These are phyloP conservation scores for Talaromyces sp. DNA, from an alignment of 2,329 filamentous ascomycete genomes.

Conservation along the genomic window DNA sequence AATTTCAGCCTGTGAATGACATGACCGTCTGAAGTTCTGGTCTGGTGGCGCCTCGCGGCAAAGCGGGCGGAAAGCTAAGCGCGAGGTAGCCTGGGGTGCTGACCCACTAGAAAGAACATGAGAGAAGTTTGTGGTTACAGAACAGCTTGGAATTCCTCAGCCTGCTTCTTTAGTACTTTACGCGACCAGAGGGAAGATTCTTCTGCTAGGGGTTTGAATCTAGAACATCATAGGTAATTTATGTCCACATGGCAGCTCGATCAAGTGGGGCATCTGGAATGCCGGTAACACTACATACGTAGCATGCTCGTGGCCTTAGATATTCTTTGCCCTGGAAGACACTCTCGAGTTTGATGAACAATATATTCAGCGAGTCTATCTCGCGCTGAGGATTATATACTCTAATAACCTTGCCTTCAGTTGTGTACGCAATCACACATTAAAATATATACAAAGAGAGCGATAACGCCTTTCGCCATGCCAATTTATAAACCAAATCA, in stretches of 20 bases:
- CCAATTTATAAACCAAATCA: conserved; percentile 12
- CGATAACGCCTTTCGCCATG: conserved; percentile 24
- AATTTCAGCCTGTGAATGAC: neutral
- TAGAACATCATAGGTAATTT: too few species aligned
- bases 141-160: too few species aligned
- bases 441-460: neutral
- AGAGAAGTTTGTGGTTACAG: too few species aligned
- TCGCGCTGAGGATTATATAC: neutral
- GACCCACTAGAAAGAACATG: neutral
- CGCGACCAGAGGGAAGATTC: too few species aligned
- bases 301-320: too few species aligned
- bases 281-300: too few species aligned
- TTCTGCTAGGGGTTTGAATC: too few species aligned
- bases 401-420: neutral
- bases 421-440: neutral
- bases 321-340: too few species aligned
- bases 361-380: neutral
- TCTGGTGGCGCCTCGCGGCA: conserved; percentile 6
- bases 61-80: conserved; percentile 3
- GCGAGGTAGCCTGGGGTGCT: neutral
- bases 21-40: neutral
- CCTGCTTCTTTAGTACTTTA: too few species aligned
- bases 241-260: conserved; percentile 1
- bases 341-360: neutral
- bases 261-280: neutral